These are phyloP conservation scores for Sisymbrium altissimum DNA, from an alignment of 345 rosid genomes.

Conservation along the genomic window DNA sequence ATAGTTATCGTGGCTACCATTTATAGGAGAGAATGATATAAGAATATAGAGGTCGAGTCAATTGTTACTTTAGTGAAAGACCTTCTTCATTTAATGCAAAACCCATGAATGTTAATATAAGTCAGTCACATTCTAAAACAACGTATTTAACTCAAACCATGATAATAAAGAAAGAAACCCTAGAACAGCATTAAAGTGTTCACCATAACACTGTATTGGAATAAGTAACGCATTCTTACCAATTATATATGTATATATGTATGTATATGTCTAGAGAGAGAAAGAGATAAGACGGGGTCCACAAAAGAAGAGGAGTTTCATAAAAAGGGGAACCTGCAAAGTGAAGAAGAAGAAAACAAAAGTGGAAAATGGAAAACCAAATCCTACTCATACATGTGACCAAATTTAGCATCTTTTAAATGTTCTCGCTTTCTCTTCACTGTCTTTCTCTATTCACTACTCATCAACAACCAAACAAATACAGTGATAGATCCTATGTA, in stretches of 20 bases:
- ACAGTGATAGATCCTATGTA: conserved; percentile 37
- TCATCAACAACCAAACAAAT: conserved; percentile 31
- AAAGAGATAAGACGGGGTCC: conserved; percentile 21
- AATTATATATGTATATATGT: not conserved
- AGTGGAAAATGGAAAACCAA: conserved; percentile 33
- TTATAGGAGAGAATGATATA: conserved; percentile 26
- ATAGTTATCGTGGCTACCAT: conserved; percentile 9
- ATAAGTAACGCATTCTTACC: conserved; percentile 18
- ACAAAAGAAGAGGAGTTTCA: conserved; percentile 32
- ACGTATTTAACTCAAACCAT: conserved; percentile 30
- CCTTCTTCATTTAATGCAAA: conserved; percentile 43
- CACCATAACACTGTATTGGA: conserved; percentile 19
- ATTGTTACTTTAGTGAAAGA: conserved; percentile 42
- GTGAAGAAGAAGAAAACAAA: conserved; percentile 45
- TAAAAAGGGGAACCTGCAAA: conserved; percentile 39
- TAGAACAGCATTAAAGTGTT: conserved; percentile 28
- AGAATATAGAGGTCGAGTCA: conserved; percentile 33
- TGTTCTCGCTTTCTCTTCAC: conserved; percentile 24
- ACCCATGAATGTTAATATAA: conserved; percentile 35
- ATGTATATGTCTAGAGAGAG: conserved; percentile 26
- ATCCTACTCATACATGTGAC: conserved; percentile 43
- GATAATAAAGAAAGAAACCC: conserved; percentile 34
- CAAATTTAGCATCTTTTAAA: conserved; percentile 37
- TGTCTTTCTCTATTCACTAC: conserved; percentile 36
- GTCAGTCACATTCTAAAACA: conserved; percentile 27